A percentile compares a stretch with the other conserved stretches of the same genome.
Evolutionary conservation across 163 green algal species (phyloP).

Genomic region (Volvox carteri): DNA sequence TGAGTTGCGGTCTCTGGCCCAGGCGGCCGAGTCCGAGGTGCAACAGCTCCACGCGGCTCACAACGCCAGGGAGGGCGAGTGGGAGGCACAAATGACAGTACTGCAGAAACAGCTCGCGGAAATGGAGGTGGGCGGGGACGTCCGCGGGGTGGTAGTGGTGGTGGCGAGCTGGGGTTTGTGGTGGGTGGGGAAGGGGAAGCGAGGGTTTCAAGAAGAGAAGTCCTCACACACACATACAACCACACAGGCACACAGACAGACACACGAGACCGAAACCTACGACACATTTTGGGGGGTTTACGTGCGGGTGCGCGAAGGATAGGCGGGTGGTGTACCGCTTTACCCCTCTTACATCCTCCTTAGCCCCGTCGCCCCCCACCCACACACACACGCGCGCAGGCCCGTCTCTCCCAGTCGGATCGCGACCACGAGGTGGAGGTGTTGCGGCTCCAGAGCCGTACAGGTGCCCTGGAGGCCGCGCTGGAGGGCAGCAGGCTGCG

Average conservation of each 20-base stretch:
- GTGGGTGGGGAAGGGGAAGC: too few relatives aligned
- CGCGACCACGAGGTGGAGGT: conserved; percentile 49
- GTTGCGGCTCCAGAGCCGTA: conserved; percentile 23
- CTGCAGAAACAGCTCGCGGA: conserved; percentile 13
- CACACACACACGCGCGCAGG: too few relatives aligned
- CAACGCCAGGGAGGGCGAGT: neutral
- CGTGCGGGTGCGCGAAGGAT: too few relatives aligned
- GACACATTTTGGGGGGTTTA: too few relatives aligned
- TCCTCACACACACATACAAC: too few relatives aligned
- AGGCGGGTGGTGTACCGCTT: too few relatives aligned
- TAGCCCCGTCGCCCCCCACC: too few relatives aligned
- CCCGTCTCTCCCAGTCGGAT: neutral
- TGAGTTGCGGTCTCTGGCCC: neutral
- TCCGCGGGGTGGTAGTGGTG: neutral
- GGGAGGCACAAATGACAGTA: neutral
- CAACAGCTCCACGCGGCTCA: neutral
- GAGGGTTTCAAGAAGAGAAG: too few relatives aligned
- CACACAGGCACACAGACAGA: too few relatives aligned
- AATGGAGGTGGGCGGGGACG: conserved; percentile 13
- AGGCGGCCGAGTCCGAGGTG: conserved; percentile 9
- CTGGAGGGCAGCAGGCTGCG: conserved; percentile 47
- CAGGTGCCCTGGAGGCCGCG: conserved; percentile 33
- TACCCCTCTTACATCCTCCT: too few relatives aligned
- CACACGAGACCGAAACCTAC: too few relatives aligned
- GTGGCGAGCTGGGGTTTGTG: neutral